Percentiles rank a stretch among this genome's conserved stretches.
Evolutionary conservation across 2,329 filamentous ascomycete species (phyloP).

Genomic region (Claviceps quebecensis): DNA sequence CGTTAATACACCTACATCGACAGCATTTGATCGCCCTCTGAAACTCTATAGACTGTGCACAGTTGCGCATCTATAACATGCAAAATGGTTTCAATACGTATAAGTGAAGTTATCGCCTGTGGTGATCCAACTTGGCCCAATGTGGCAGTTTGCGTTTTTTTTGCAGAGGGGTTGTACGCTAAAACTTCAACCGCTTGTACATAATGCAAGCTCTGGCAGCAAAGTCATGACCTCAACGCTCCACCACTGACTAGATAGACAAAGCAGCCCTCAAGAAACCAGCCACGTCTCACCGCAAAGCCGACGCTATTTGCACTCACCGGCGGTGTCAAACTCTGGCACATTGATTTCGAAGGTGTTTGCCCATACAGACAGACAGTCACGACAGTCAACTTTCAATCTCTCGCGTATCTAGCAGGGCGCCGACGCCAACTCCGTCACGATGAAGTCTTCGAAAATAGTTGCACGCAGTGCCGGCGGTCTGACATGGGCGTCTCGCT

Average conservation of each 20-base stretch:
- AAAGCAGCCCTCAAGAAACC: neutral
- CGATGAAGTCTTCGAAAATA: slow-evolving; percentile 19
- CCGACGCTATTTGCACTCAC: too few species aligned
- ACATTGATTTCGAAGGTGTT: neutral
- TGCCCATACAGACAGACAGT: neutral
- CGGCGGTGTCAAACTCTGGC: neutral
- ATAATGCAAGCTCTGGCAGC: neutral
- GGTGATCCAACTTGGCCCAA: too few species aligned
- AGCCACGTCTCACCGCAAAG: neutral
- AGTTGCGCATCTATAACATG: too few species aligned
- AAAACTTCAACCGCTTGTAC: too few species aligned
- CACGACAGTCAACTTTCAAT: neutral
- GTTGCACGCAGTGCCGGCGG: slow-evolving; percentile 16
- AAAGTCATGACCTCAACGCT: slow-evolving; percentile 1
- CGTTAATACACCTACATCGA: too few species aligned
- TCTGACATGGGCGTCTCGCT: slow-evolving; percentile 12
- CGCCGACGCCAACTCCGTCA: neutral
- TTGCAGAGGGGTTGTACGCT: too few species aligned
- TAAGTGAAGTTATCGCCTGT: too few species aligned
- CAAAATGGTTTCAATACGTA: too few species aligned
- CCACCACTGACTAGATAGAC: neutral
- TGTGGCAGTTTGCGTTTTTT: too few species aligned
- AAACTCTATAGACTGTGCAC: too few species aligned
- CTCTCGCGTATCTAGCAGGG: neutral
- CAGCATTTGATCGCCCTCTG: too few species aligned